Evolutionary conservation across 2,329 filamentous ascomycete genomes (phyloP).

Genomic region (Coniochaeta hoffmannii): DNA sequence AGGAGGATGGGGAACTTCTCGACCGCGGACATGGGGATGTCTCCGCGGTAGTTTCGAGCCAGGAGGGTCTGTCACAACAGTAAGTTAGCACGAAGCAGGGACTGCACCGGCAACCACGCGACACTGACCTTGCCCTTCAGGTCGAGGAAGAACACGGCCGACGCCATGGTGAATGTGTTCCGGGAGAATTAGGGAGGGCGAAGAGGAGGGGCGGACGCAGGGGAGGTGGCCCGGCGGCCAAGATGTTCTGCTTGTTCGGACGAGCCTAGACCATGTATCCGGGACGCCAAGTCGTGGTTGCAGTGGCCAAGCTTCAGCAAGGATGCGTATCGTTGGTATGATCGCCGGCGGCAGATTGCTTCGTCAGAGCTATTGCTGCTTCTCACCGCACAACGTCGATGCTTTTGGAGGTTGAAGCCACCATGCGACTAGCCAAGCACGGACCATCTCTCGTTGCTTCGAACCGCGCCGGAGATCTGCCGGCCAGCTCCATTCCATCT

Average conservation of each 20-base stretch:
- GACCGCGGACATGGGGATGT: constrained; percentile 98
- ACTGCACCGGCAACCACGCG: background rate
- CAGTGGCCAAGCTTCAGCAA: background rate
- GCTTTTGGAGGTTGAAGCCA: background rate
- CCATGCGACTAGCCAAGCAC: background rate
- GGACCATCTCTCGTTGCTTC: background rate
- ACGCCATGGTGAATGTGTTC: constrained; percentile 64
- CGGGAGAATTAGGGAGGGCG: constrained; percentile 9
- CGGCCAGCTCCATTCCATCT: background rate
- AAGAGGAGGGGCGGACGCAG: constrained; percentile 14
- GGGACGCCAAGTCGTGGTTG: background rate
- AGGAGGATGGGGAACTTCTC: constrained; percentile 96
- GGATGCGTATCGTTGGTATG: background rate
- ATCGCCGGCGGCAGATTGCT: background rate
- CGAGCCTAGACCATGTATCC: background rate
- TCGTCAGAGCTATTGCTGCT: background rate
- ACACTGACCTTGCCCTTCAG: constrained; percentile 91
- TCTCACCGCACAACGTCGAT: background rate
- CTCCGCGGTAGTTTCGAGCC: constrained; percentile 95
- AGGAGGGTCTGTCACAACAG: constrained; percentile 69
- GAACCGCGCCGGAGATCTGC: background rate
- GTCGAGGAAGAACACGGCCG: constrained; percentile 96
- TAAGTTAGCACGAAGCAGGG: background rate
- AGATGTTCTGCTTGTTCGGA: background rate
- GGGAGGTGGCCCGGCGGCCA: constrained; percentile 10